Evolutionary conservation across 345 rosid genomes (phyloP).

Genomic region (Hibiscus trionum): DNA sequence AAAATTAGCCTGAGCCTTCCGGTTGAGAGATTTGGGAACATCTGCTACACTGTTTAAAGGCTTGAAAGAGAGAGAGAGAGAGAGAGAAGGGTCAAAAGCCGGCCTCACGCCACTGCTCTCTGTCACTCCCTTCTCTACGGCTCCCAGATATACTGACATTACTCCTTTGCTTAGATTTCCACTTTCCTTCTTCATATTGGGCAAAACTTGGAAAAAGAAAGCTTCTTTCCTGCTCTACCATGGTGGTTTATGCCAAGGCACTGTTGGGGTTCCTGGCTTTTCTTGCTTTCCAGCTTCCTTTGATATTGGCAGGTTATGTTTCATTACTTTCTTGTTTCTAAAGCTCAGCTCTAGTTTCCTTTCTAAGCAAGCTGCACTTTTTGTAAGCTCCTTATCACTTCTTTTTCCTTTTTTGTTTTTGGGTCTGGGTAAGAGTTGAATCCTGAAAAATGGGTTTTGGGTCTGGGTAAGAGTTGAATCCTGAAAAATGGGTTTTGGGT

Average conservation of each 20-base stretch:
- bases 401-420: background rate
- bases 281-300: conserved; percentile 43
- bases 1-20: background rate
- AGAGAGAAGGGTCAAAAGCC: background rate
- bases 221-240: conserved; percentile 13
- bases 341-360: background rate
- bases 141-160: conserved; percentile 23
- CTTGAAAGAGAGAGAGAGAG: background rate
- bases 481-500: conserved; percentile 9
- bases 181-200: conserved; percentile 10
- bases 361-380: conserved; percentile 1
- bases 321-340: background rate
- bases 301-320: conserved; percentile 39
- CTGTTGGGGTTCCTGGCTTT: conserved; percentile 38
- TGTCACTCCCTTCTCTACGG: conserved; percentile 4
- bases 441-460: conserved; percentile 7
- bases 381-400: background rate
- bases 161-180: conserved; percentile 13
- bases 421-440: background rate
- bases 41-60: background rate
- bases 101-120: conserved; percentile 1
- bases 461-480: background rate
- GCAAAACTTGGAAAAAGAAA: background rate
- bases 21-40: background rate
- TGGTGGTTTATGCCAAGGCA: conserved; percentile 28